Base-by-base conservation (phyloP, 768 basidiomycete species). In the Hydnum rufescens region DNA sequence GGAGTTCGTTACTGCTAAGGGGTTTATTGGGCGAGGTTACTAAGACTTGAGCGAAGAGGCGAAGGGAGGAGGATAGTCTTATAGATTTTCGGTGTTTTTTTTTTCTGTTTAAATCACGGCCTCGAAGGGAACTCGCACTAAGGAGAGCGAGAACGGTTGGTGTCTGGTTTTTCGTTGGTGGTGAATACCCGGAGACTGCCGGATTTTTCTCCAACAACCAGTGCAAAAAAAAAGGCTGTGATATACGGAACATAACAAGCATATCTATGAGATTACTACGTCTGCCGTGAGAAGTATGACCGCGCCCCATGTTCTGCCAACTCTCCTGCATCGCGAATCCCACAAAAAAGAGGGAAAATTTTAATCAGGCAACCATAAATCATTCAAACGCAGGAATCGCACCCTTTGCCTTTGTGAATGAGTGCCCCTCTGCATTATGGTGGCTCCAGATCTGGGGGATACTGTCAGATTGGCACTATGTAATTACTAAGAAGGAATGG, bases 221-320 rank as follows among this genome's bases (percentile, higher is more conserved):
- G 8, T 19, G 8, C 34, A 39, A 8, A 39, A 39, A 39, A 8
- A 39, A 19, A 39, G 19, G 34, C 34, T 19, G 34, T 39, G 8
- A 39, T 39, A 39, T 39, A 39, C n/a, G n/a, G n/a, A n/a, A n/a
- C n/a, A 39, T 8, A 39, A 39, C 19, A 47, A 6, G 44, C 28
- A 47, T 47, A 6, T 8, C 44, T 8, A 8, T 8, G 8, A 47
- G 8, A 8, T 8, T 13, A 13, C 44, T 36, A 29, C 29, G 25
- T 6, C 49, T 30, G 48, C 25, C 57, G 57, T 18, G 78, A 82
- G 65, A 90, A 88, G 67, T 90, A 90, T 26, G 84, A 77, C 64
- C 80, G 85, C 54, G 88, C 82, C 8, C 88, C 88, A 58, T 89
- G 82, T 50, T 71, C 73, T 3, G 85, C 81, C 48, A 93, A 66